These are phyloP conservation scores for Lentinula sp. DNA, from an alignment of 768 basidiomycete genomes.

Conservation along the genomic window DNA sequence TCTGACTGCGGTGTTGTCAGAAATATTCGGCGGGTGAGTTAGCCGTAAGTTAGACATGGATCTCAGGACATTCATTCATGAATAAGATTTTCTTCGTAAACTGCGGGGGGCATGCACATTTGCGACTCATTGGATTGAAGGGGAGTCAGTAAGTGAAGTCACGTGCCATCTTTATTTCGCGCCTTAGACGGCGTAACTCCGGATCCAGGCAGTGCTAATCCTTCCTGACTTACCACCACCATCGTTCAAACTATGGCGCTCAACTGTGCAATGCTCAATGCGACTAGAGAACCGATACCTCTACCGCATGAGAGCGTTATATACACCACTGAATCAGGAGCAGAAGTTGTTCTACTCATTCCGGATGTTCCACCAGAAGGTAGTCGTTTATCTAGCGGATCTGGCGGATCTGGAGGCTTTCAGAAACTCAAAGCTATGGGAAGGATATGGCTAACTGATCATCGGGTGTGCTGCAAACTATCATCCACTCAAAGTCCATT, in stretches of 20 bases:
- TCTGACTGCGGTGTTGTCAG: too few species aligned
- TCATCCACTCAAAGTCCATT: background rate
- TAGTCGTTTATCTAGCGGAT: constrained; percentile 17
- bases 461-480: constrained; percentile 44
- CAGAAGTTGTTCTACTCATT: constrained; percentile 50
- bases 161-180: too few species aligned
- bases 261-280: constrained; percentile 69
- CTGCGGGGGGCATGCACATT: too few species aligned
- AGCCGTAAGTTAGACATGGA: too few species aligned
- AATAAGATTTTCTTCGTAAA: too few species aligned
- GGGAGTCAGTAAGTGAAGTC: too few species aligned
- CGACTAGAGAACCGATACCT: constrained; percentile 49
- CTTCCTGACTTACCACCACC: too few species aligned
- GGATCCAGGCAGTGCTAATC: too few species aligned
- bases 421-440: constrained; percentile 58
- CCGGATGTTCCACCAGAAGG: constrained; percentile 43
- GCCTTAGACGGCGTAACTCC: too few species aligned
- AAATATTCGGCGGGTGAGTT: too few species aligned
- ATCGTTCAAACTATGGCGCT: constrained; percentile 50
- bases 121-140: too few species aligned
- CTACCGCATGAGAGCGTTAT: constrained; percentile 58
- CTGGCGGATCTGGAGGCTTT: constrained; percentile 48
- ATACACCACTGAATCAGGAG: constrained; percentile 48
- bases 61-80: too few species aligned
- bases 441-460: constrained; percentile 60